These are phyloP conservation scores for Neurospora terricola DNA, from an alignment of 495 filamentous ascomycete genomes.

Conservation along the genomic window DNA sequence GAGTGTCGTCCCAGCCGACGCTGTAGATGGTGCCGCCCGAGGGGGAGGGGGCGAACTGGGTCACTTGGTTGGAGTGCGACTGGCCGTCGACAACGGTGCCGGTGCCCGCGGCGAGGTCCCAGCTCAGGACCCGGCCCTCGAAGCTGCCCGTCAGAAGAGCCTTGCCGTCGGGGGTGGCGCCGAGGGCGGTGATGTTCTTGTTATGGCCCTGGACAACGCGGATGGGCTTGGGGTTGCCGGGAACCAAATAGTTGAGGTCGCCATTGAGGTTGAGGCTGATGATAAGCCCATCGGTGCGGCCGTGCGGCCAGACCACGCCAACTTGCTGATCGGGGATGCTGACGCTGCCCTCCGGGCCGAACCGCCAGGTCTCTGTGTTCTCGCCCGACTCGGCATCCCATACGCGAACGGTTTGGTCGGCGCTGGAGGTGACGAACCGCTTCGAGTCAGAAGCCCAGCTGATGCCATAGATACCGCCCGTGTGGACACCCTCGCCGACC, in stretches of 20 bases:
- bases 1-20: conserved; percentile 91
- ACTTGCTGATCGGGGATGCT: conserved; percentile 83
- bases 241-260: conserved; percentile 78
- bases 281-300: conserved; percentile 71
- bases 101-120: conserved; percentile 61
- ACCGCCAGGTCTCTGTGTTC: conserved; percentile 67
- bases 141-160: conserved; percentile 84
- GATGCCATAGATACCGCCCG: conserved; percentile 83
- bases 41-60: conserved; percentile 52
- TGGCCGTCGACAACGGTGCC: conserved; percentile 66
- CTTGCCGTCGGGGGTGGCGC: conserved; percentile 35
- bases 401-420: conserved; percentile 81
- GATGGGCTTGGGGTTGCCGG: conserved; percentile 56
- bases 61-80: conserved; percentile 70
- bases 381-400: conserved; percentile 81
- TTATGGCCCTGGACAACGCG: conserved; percentile 84
- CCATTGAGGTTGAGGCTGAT: conserved; percentile 83
- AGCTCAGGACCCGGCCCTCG: conserved; percentile 75
- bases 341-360: conserved; percentile 70
- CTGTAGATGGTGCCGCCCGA: conserved; percentile 57
- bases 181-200: conserved; percentile 76
- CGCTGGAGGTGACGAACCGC: conserved; percentile 81
- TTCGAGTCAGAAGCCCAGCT: conserved; percentile 87
- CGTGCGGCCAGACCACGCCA: conserved; percentile 84
- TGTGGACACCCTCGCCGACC: conserved; percentile 75